Evolutionary conservation across 1,284 basidiomycete species (phyloP), one percentile per base, ranked within the genome.

Genomic region (Austroboletus novae-zelandiae): DNA sequence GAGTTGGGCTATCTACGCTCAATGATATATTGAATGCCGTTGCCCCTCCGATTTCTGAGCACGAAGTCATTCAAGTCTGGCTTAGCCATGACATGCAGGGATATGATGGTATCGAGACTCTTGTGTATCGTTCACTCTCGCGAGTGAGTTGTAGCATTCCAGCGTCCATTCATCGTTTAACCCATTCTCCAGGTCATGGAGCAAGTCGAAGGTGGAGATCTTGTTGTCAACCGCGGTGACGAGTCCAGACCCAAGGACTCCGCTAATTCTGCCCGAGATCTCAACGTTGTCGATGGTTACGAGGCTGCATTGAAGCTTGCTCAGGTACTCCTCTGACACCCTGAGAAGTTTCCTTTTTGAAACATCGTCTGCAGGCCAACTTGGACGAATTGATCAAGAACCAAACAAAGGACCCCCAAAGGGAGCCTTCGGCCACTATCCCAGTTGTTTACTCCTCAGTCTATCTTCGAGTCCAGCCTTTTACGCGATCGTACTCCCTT

Each of bases 1-100:
- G 85, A 41, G 88, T 91, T 30, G 92, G 93, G 25, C 71, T 94
- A 53, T 94, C 90, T 8, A 94, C 93, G 1, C 71, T 97, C 25
- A 91, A 84, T 5, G 94, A 96, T 51, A 84, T 99, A 49, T 74
- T 99, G 55, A 97, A 98, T 66, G 95, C 89, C 15, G 96, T 99
- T 45, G 97, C 96, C 0, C 97, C 97, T 25, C 97, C 97, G 5
- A 98, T 99, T 60, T 91, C 94, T 13, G 94, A 94, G 60, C 96
- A 99, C 67, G 97, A 99, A 72, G 93, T 98, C 18, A 91, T 99
- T 53, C 86, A 97, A 67, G 87, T 99, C 7, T 94, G 91, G 84
- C 76, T 99, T 35, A 89, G 89, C 58, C 95, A 99, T 73, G 94
- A 96, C 60, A 96, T 99, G 94, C 76, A 83, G 52, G 96, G 97